phyloP scores from a whole-genome alignment of 1,284 basidiomycete species.

The Pascua guehoae region DNA sequence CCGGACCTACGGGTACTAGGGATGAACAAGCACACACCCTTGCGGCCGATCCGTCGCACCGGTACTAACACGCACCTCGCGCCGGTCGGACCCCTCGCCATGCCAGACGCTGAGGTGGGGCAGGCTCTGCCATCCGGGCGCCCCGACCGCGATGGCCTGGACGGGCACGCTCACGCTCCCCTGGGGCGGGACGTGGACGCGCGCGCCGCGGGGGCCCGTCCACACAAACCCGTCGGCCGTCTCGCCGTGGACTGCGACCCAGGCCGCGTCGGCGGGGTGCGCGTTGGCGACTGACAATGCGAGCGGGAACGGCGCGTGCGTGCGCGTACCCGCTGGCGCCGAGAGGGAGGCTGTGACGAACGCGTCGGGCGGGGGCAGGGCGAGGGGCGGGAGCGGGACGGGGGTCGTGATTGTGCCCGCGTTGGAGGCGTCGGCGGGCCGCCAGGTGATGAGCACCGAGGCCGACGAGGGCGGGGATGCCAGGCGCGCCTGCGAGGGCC shows the following conservation, averaged over 20 bases:
- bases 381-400: conserved; percentile 27
- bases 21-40: conserved; percentile 12
- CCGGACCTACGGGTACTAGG: not conserved
- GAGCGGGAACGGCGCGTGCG: conserved; percentile 34
- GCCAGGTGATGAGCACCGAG: conserved; percentile 10
- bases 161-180: conserved; percentile 19
- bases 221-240: conserved; percentile 45
- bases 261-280: conserved; percentile 30
- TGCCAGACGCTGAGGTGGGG: conserved; percentile 37
- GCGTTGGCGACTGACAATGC: conserved; percentile 34
- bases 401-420: conserved; percentile 1
- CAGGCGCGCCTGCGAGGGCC: not conserved
- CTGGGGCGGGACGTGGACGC: conserved; percentile 27
- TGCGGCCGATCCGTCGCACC: conserved; percentile 6
- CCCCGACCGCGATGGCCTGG: conserved; percentile 27
- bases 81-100: conserved; percentile 27
- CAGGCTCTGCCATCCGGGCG: conserved; percentile 30
- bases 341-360: conserved; percentile 29
- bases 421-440: not conserved
- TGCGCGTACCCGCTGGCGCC: conserved; percentile 15
- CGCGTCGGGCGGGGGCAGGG: conserved; percentile 27
- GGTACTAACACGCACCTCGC: conserved; percentile 28
- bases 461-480: not conserved
- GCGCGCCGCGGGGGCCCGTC: conserved; percentile 30
- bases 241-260: conserved; percentile 31